Conservation (phyloP, 2,329 filamentous ascomycete genomes). For the Nemania serpens region DNA sequence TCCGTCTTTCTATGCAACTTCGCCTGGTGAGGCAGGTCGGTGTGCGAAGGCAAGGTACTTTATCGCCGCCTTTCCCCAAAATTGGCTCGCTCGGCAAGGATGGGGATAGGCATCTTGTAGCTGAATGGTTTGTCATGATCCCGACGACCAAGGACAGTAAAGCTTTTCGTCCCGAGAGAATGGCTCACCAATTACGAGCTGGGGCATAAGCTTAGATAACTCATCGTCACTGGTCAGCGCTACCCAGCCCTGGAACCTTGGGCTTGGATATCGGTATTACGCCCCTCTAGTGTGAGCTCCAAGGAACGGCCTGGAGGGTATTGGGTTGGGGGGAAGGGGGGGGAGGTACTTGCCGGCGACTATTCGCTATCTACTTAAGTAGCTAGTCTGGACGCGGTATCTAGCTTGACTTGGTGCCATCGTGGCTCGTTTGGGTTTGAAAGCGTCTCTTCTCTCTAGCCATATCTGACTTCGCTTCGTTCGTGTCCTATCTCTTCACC, state of each 20-base stretch:
- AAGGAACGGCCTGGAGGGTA: neutral
- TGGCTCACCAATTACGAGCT: conserved; percentile 30
- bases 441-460: conserved; percentile 17
- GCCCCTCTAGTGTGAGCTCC: conserved; percentile 4
- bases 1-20: neutral
- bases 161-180: conserved; percentile 24
- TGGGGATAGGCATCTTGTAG: neutral
- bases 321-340: neutral
- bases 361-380: conserved; percentile 1
- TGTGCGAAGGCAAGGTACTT: conserved; percentile 5
- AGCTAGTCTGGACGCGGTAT: neutral
- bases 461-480: conserved; percentile 21
- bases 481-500: conserved; percentile 17
- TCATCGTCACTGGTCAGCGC: conserved; percentile 21
- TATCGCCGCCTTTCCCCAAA: conserved; percentile 15
- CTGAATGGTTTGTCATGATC: conserved; percentile 1
- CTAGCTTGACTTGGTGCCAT: conserved; percentile 13
- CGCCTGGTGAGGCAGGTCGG: conserved; percentile 26
- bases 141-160: conserved; percentile 5
- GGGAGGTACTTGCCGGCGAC: conserved; percentile 18
- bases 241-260: conserved; percentile 20
- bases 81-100: conserved; percentile 6
- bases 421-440: conserved; percentile 22
- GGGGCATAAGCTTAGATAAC: conserved; percentile 13
- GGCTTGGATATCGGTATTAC: conserved; percentile 21